These are phyloP conservation scores for Termitomyces bulborhizus DNA, from an alignment of 768 basidiomycete species.

Conservation along the genomic window DNA sequence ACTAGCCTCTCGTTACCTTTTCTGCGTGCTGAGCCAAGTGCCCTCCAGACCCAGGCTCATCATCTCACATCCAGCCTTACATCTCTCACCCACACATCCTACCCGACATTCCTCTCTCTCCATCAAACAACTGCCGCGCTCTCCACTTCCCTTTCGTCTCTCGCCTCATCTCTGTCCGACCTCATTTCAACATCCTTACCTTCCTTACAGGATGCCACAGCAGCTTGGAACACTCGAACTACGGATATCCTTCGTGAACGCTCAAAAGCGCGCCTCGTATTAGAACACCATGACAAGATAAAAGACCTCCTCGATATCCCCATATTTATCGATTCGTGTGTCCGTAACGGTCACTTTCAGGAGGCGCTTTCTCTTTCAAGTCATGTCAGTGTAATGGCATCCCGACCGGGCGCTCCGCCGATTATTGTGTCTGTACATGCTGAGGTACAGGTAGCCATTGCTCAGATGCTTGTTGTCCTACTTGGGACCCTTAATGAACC, in stretches of 20 bases:
- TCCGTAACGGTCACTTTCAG: conserved; percentile 86
- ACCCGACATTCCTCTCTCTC: conserved; percentile 87
- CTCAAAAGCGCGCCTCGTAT: conserved; percentile 72
- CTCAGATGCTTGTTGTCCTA: conserved; percentile 73
- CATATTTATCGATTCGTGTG: conserved; percentile 86
- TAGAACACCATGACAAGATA: conserved; percentile 92
- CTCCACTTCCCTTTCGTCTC: conserved; percentile 61
- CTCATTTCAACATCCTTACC: conserved; percentile 69
- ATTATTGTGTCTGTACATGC: conserved; percentile 57
- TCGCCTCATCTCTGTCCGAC: conserved; percentile 67
- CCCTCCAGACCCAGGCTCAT: conserved; percentile 77
- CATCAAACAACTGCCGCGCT: conserved; percentile 76
- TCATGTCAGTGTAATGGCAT: conserved; percentile 54
- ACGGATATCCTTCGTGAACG: conserved; percentile 71
- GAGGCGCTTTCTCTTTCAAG: conserved; percentile 84
- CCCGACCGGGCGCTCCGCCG: conserved; percentile 36
- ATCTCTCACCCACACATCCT: conserved; percentile 84
- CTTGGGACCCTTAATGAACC: conserved; percentile 76
- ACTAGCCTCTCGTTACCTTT: conserved; percentile 59
- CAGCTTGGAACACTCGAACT: conserved; percentile 66
- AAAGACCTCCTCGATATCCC: conserved; percentile 90
- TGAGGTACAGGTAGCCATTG: conserved; percentile 62
- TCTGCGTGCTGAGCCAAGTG: conserved; percentile 67
- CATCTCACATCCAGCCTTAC: conserved; percentile 87
- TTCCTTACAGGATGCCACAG: conserved; percentile 66